phyloP scores from a whole-genome alignment of 2,329 filamentous ascomycete genomes.

The Fusarium guadeloupense region DNA sequence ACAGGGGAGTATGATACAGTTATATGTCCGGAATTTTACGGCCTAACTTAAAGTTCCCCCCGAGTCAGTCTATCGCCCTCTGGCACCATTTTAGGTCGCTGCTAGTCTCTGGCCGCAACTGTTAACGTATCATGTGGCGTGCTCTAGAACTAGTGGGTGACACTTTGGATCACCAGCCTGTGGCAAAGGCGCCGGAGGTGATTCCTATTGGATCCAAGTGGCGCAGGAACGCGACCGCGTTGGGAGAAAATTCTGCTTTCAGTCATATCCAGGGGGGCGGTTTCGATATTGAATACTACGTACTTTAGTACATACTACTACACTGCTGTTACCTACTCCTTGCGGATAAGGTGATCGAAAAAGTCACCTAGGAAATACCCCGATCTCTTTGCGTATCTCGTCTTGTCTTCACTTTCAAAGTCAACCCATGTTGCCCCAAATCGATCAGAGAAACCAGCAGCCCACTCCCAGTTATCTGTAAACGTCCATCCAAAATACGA shows the following conservation, averaged over 20 bases:
- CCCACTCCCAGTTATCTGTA: conserved; percentile 57
- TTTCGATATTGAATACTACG: neutral
- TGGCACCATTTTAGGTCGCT: neutral
- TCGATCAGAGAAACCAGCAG: conserved; percentile 51
- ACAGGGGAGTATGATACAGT: neutral
- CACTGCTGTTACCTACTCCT: neutral
- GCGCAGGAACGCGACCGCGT: too few relatives aligned
- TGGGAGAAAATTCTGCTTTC: too few relatives aligned
- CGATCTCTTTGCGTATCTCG: conserved; percentile 37
- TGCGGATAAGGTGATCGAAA: conserved; percentile 26
- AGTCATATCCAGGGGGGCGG: neutral
- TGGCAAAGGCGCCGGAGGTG: neutral
- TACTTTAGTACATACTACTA: too few relatives aligned
- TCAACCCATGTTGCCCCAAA: conserved; percentile 55
- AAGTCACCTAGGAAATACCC: conserved; percentile 37
- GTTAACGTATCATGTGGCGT: neutral
- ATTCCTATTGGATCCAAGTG: neutral
- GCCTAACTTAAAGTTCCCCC: neutral
- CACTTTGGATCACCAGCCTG: neutral
- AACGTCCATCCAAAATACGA: conserved; percentile 56
- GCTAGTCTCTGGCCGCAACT: neutral
- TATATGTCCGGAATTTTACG: neutral
- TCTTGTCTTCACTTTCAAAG: conserved; percentile 37
- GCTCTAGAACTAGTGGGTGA: neutral
- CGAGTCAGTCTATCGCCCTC: neutral